Conservation (phyloP, 164 flowering plant species). For the Magnolia kwangsiensis region DNA sequence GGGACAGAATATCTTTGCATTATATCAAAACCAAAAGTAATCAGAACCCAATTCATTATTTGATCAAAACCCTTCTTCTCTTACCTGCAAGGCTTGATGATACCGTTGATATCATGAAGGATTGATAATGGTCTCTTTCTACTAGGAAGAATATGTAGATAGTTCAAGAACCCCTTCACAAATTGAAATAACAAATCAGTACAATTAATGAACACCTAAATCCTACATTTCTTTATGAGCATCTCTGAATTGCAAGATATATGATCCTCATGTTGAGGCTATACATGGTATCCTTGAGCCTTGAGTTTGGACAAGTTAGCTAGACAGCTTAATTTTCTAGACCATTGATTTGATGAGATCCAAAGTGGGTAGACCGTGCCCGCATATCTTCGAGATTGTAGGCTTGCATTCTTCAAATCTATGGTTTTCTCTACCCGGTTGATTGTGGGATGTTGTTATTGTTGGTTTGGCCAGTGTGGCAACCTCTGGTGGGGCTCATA, state of each 20-base stretch:
- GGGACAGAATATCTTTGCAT: not conserved
- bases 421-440: too few relatives aligned
- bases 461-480: too few relatives aligned
- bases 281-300: too few relatives aligned
- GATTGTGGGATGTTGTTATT: too few relatives aligned
- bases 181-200: not conserved
- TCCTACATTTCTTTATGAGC: not conserved
- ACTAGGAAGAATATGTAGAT: conserved; percentile 12
- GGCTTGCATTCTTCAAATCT: too few relatives aligned
- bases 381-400: too few relatives aligned
- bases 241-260: not conserved
- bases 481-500: too few relatives aligned
- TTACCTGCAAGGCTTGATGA: conserved; percentile 82
- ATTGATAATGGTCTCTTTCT: conserved; percentile 26
- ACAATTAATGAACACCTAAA: not conserved
- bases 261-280: too few relatives aligned
- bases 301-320: too few relatives aligned
- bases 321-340: too few relatives aligned
- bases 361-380: too few relatives aligned
- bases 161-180: conserved; percentile 12
- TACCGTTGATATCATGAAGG: conserved; percentile 77
- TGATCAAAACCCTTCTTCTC: not conserved
- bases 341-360: too few relatives aligned
- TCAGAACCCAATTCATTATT: not conserved
- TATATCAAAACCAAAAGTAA: not conserved